Percentiles rank a stretch among this genome's conserved stretches.
These are phyloP conservation scores for Castanospermum australe DNA, from an alignment of 306 rosid species.

Conservation along the genomic window DNA sequence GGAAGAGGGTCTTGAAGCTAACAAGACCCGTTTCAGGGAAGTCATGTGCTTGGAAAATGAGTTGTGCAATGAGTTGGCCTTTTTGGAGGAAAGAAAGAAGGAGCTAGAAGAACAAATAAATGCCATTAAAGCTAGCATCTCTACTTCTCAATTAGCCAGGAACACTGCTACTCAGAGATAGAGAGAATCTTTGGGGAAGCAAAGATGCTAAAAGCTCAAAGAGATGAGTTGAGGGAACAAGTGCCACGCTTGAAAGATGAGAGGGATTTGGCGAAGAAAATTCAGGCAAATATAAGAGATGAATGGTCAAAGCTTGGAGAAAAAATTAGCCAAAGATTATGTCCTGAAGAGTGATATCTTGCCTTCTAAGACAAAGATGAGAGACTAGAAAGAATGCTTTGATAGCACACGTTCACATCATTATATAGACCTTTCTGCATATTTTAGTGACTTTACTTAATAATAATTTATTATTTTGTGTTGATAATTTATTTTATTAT, in stretches of 20 bases:
- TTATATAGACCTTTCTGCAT: no score
- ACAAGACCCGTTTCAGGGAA: slow-evolving; percentile 24
- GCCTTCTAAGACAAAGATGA: no score
- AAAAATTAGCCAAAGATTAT: background rate
- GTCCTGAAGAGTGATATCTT: background rate
- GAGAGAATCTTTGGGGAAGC: background rate
- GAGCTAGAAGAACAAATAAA: background rate
- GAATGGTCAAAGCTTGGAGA: background rate
- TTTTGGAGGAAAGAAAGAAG: background rate
- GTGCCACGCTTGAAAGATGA: background rate
- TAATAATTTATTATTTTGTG: no score
- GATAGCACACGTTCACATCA: no score
- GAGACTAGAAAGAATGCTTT: background rate
- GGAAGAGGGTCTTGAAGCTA: slow-evolving; percentile 27
- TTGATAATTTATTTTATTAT: no score
- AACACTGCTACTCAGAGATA: background rate
- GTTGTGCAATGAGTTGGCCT: background rate
- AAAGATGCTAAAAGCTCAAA: background rate
- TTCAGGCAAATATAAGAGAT: background rate
- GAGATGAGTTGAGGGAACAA: no score
- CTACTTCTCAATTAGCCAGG: background rate
- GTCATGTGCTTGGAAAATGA: slow-evolving; percentile 11
- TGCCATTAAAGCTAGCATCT: no score
- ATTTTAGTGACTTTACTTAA: no score
- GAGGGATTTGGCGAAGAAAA: background rate